Evolutionary conservation across 2,329 filamentous ascomycete species (phyloP).

Genomic region (Helicocarpus griseus): DNA sequence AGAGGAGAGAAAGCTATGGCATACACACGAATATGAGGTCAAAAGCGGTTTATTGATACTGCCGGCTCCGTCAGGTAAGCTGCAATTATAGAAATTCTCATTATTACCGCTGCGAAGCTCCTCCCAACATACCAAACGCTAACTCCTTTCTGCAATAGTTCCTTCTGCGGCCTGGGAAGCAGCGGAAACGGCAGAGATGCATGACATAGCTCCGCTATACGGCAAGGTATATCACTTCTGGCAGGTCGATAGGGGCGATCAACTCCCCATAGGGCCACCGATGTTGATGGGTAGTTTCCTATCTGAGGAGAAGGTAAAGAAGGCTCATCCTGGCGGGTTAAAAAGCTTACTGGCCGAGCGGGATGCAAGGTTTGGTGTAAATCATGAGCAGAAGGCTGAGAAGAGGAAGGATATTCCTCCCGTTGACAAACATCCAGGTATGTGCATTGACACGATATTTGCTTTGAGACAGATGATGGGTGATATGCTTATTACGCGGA

Average conservation of each 20-base stretch:
- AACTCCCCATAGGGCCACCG: constrained; percentile 50
- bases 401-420: constrained; percentile 41
- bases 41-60: constrained; percentile 36
- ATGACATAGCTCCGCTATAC: constrained; percentile 62
- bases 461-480: too few relatives aligned
- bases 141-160: constrained; percentile 7
- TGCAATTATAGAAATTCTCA: background rate
- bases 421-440: too few relatives aligned
- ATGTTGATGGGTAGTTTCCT: constrained; percentile 55
- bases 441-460: too few relatives aligned
- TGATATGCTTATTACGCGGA: too few relatives aligned
- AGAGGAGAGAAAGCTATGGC: constrained; percentile 68
- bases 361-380: constrained; percentile 45
- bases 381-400: constrained; percentile 44
- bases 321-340: constrained; percentile 19
- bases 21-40: constrained; percentile 51
- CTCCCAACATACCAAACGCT: constrained; percentile 25
- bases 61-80: constrained; percentile 23
- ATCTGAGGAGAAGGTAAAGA: constrained; percentile 18
- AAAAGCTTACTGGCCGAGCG: constrained; percentile 38
- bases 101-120: background rate
- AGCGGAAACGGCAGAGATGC: constrained; percentile 73
- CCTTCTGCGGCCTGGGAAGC: constrained; percentile 59
- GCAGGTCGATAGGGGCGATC: constrained; percentile 69
- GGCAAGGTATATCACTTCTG: constrained; percentile 81